phyloP scores from a whole-genome alignment of 169 alveolate species.

The Eimeria nieschulzi region DNA sequence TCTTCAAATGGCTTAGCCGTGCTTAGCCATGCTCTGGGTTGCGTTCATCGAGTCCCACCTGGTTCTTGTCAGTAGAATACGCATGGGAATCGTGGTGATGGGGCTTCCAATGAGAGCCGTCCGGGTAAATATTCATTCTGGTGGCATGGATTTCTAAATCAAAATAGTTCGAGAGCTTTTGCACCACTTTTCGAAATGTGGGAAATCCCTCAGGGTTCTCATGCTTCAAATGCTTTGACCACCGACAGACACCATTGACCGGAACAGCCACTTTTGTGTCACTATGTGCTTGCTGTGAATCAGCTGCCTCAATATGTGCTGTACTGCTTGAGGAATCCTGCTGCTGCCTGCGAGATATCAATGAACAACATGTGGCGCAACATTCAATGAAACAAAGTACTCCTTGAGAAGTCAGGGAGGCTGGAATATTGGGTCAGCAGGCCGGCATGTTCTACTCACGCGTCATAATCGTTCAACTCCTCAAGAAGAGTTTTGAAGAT shows the following conservation, averaged over 20 bases:
- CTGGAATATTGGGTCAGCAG: too few relatives aligned
- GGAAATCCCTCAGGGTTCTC: slow-evolving; percentile 75
- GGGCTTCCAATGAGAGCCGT: slow-evolving; percentile 81
- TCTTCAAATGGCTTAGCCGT: too few relatives aligned
- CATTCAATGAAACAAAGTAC: too few relatives aligned
- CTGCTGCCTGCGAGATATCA: too few relatives aligned
- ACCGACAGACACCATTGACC: slow-evolving; percentile 28
- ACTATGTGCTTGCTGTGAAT: background rate
- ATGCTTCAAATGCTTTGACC: slow-evolving; percentile 74
- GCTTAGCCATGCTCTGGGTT: too few relatives aligned
- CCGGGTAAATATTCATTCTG: slow-evolving; percentile 78
- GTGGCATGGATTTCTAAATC: slow-evolving; percentile 67
- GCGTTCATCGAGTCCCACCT: background rate
- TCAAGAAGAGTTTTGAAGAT: slow-evolving; percentile 45
- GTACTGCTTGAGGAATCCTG: background rate
- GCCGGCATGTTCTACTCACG: background rate
- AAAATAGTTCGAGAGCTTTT: slow-evolving; percentile 69
- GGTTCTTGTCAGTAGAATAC: slow-evolving; percentile 42
- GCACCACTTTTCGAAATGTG: slow-evolving; percentile 62
- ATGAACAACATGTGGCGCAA: too few relatives aligned
- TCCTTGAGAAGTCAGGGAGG: too few relatives aligned
- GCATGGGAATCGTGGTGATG: slow-evolving; percentile 82
- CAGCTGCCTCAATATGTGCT: slow-evolving; percentile 11
- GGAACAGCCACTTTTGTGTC: background rate
- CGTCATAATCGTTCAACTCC: slow-evolving; percentile 43